Percentiles rank a stretch among this genome's conserved stretches.
phyloP scores from a whole-genome alignment of 371 early-diverging fungal species.

The Mucor lusitanicus region DNA sequence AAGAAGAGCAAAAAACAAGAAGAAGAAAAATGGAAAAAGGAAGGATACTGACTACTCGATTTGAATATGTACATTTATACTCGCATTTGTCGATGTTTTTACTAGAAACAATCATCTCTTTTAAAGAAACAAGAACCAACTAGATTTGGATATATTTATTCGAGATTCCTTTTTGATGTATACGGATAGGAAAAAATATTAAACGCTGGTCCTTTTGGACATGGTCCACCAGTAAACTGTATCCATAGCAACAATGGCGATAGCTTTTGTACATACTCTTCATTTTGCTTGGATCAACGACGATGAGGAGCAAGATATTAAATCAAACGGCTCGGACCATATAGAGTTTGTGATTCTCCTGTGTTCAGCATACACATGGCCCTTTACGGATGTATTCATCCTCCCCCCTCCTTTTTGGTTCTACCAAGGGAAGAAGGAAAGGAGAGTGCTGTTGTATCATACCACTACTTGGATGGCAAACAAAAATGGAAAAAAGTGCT shows the following conservation, averaged over 20 bases:
- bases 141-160: not conserved
- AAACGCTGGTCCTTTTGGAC: not conserved
- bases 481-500: not conserved
- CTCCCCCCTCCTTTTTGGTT: not conserved
- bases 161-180: not conserved
- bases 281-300: not conserved
- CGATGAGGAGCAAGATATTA: too few species aligned
- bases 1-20: not conserved
- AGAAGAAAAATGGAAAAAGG: not conserved
- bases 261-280: too few species aligned
- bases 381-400: not conserved
- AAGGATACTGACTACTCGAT: not conserved
- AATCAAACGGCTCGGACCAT: not conserved
- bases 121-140: not conserved
- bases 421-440: not conserved
- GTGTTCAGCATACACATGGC: not conserved
- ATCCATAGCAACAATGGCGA: too few species aligned
- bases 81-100: not conserved
- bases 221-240: too few species aligned
- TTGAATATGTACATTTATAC: not conserved
- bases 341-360: not conserved
- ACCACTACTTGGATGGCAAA: not conserved
- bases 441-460: not conserved
- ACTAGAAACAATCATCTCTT: not conserved
- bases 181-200: not conserved